A percentile compares a stretch with the other conserved stretches of the same genome.
These are phyloP conservation scores for Saturnispora quitensis DNA, from an alignment of 805 yeast species.

Conservation along the genomic window DNA sequence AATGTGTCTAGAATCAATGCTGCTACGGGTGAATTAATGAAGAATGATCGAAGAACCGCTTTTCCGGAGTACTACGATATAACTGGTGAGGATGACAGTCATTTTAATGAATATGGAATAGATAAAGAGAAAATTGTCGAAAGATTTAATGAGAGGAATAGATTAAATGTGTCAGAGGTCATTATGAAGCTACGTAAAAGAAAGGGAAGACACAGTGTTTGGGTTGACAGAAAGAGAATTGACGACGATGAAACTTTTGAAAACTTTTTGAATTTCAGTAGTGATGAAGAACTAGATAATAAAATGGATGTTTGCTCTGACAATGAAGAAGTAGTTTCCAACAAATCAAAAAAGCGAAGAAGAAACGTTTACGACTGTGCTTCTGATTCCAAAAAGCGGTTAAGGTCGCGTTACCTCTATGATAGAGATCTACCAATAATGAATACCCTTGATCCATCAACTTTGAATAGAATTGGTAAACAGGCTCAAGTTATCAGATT, in stretches of 20 bases:
- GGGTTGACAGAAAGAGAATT: slow-evolving; percentile 62
- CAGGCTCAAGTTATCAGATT: slow-evolving; percentile 86
- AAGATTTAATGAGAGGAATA: slow-evolving; percentile 12
- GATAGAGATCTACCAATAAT: slow-evolving; percentile 35
- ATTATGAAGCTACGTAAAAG: slow-evolving; percentile 63
- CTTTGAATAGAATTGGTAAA: slow-evolving; percentile 69
- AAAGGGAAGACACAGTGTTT: slow-evolving; percentile 62
- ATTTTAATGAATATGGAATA: slow-evolving; percentile 17
- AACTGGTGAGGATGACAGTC: slow-evolving; percentile 20
- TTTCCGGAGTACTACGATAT: slow-evolving; percentile 39
- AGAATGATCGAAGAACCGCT: slow-evolving; percentile 28
- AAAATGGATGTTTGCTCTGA: slow-evolving; percentile 20
- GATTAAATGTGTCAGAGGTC: slow-evolving; percentile 35
- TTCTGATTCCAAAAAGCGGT: slow-evolving; percentile 28
- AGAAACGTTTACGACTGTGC: slow-evolving; percentile 29
- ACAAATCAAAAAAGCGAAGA: slow-evolving; percentile 13
- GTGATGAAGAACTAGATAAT: slow-evolving; percentile 11
- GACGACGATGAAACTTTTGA: slow-evolving; percentile 20
- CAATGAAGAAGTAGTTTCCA: slow-evolving; percentile 2
- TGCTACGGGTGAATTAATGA: slow-evolving; percentile 40
- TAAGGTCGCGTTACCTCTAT: slow-evolving; percentile 41
- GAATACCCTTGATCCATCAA: slow-evolving; percentile 71
- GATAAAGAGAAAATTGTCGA: slow-evolving; percentile 13
- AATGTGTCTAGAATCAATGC: slow-evolving; percentile 35
- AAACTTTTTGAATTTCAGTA: slow-evolving; percentile 34